Evolutionary conservation across 2,329 filamentous ascomycete species (phyloP).

Genomic region (Xylariaceae sp.): DNA sequence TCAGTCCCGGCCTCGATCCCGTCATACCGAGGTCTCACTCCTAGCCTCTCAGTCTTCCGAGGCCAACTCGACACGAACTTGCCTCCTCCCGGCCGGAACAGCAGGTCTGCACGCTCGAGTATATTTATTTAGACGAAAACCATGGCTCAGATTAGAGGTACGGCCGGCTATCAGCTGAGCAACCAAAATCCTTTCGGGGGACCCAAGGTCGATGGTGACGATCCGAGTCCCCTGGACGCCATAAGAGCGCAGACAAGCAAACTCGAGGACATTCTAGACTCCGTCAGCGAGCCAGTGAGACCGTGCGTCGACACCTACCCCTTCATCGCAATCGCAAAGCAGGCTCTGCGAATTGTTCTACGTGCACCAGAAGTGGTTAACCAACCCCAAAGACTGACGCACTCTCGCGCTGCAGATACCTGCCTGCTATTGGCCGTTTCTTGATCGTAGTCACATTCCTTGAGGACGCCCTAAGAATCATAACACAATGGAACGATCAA

Average conservation of each 20-base stretch:
- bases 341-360: slow-evolving; percentile 6
- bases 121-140: slow-evolving; percentile 16
- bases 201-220: slow-evolving; percentile 64
- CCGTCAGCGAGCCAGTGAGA: slow-evolving; percentile 86
- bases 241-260: slow-evolving; percentile 97
- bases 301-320: slow-evolving; percentile 68
- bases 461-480: slow-evolving; percentile 92
- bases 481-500: slow-evolving; percentile 98
- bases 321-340: neutral
- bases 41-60: neutral
- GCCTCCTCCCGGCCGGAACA: slow-evolving; percentile 24
- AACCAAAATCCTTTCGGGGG: slow-evolving; percentile 74
- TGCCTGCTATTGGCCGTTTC: slow-evolving; percentile 95
- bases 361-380: neutral
- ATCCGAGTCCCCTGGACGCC: slow-evolving; percentile 81
- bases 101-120: slow-evolving; percentile 33
- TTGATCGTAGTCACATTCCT: slow-evolving; percentile 98
- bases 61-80: neutral
- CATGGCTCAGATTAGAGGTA: slow-evolving; percentile 63
- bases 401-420: slow-evolving; percentile 65
- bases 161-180: slow-evolving; percentile 83
- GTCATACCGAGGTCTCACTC: slow-evolving; percentile 11
- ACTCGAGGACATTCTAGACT: slow-evolving; percentile 93
- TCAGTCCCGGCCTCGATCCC: neutral
- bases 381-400: slow-evolving; percentile 31